These are phyloP conservation scores for Pterocarpus santalinus DNA, from an alignment of 306 rosid genomes.

Conservation along the genomic window DNA sequence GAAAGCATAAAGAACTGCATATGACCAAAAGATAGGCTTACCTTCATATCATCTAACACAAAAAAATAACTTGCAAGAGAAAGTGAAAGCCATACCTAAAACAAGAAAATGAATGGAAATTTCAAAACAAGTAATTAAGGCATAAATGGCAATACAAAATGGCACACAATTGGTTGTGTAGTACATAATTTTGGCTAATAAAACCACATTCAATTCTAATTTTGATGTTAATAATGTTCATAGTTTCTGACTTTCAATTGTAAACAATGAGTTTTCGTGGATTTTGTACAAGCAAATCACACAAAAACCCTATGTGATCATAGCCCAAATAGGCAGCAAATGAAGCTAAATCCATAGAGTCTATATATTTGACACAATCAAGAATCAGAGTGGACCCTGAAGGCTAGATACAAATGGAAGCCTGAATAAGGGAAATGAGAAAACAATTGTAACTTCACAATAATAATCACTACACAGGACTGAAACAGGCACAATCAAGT, in stretches of 20 bases:
- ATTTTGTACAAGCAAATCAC: constrained; percentile 11
- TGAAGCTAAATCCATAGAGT: constrained; percentile 1
- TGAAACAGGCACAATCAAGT: constrained; percentile 17
- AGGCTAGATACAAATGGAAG: constrained; percentile 25
- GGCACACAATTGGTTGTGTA: constrained; percentile 15
- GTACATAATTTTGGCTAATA: constrained; percentile 16
- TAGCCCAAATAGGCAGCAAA: constrained; percentile 24
- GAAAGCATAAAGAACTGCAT: constrained; percentile 91
- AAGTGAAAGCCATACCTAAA: constrained; percentile 15
- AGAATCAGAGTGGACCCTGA: constrained; percentile 6
- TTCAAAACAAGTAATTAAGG: constrained; percentile 32
- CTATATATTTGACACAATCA: background rate
- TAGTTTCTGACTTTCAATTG: background rate
- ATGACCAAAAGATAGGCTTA: constrained; percentile 23
- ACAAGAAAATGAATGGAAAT: constrained; percentile 7
- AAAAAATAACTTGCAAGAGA: constrained; percentile 21
- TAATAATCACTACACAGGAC: background rate
- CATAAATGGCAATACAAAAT: constrained; percentile 9
- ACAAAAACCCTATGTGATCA: background rate
- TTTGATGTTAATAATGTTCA: background rate
- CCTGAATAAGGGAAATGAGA: background rate
- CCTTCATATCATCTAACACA: constrained; percentile 37
- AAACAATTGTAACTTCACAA: constrained; percentile 6
- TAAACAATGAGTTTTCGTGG: constrained; percentile 22
- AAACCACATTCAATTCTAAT: constrained; percentile 14